A percentile compares a stretch with the other conserved stretches of the same genome.
phyloP scores from a whole-genome alignment of 2,329 filamentous ascomycete species.

The Mollisia scopiformis region DNA sequence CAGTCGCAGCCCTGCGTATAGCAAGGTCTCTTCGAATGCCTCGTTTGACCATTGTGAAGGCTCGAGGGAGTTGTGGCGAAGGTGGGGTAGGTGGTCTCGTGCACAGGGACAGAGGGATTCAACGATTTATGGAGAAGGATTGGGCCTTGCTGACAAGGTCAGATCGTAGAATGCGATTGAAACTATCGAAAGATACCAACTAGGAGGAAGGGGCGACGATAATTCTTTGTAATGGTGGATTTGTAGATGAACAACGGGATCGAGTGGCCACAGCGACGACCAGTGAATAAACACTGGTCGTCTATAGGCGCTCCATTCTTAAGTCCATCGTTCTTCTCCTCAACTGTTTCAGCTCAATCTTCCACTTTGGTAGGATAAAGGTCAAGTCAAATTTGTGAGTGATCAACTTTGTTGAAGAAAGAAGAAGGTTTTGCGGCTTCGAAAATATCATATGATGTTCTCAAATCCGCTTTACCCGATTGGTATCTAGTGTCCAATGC shows the following conservation, averaged over 20 bases:
- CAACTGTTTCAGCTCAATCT: slow-evolving; percentile 58
- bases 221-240: slow-evolving; percentile 1
- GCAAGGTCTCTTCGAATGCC: not conserved
- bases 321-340: slow-evolving; percentile 48
- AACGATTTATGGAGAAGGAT: not conserved
- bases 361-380: slow-evolving; percentile 44
- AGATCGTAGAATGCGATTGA: slow-evolving; percentile 12
- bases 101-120: not conserved
- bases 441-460: not conserved
- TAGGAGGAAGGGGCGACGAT: not conserved
- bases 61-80: not conserved
- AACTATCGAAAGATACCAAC: slow-evolving; percentile 16
- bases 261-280: slow-evolving; percentile 30
- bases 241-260: slow-evolving; percentile 39
- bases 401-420: slow-evolving; percentile 55
- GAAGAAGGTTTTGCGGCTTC: slow-evolving; percentile 33
- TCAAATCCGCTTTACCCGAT: not conserved
- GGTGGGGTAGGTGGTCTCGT: slow-evolving; percentile 3
- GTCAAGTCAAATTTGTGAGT: slow-evolving; percentile 62
- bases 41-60: slow-evolving; percentile 4
- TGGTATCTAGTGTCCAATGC: not conserved
- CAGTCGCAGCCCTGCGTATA: not conserved
- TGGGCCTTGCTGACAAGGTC: slow-evolving; percentile 1
- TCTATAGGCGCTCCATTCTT: slow-evolving; percentile 39
- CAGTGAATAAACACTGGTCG: slow-evolving; percentile 32